Evolutionary conservation across 441 rosid genomes (phyloP), one percentile per base, ranked within the genome.

Genomic region (Euphorbia schlechtendalii): DNA sequence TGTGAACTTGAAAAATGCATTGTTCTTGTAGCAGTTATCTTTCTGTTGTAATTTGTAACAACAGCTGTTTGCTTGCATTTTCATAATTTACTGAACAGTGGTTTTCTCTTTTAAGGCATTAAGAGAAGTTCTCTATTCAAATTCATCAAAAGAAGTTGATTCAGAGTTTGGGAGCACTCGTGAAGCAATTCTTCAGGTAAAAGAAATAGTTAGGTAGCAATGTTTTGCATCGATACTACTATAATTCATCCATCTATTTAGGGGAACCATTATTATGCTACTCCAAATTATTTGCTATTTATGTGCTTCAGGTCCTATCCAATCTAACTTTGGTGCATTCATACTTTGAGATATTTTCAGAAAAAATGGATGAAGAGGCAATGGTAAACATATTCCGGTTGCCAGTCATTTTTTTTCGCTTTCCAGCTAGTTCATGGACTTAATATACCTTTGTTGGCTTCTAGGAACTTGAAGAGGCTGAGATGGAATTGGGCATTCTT

Each of bases 121-220:
- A 77, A 84, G 72, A 72, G 89, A 81, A 70, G 85, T 76, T 59
- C 77, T 90, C 68, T 76, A 84, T 52, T 78, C 83, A 63, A 77
- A 67, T 74, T 68, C 70, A 63, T 62, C 79, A 41, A 79, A 78
- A 57, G 75, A 73, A 71, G 67, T 73, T 46, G 84, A 84, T 60
- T 77, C 84, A 55, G 92, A 87, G 63, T 86, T 87, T 69, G 82
- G 85, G 53, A 69, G 81, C 66, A 80, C 87, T 41, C 86, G 90
- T 40, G 95, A 87, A 69, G 82, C 88, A 30, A 76, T 90, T 79
- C 95, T 90, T 73, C 92, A 90, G 88, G 95, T 90, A 66, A 76
- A 71, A 64, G 15, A 69, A 70, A 52, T 51, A 57, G 40, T n/a
- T 24, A 27, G 48, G 11, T 51, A 55, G 41, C 61, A 36, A 21